Percentiles rank a stretch among this genome's conserved stretches.
Conservation (phyloP, 2,329 filamentous ascomycete species). For the Albophoma yamanashiensis region DNA sequence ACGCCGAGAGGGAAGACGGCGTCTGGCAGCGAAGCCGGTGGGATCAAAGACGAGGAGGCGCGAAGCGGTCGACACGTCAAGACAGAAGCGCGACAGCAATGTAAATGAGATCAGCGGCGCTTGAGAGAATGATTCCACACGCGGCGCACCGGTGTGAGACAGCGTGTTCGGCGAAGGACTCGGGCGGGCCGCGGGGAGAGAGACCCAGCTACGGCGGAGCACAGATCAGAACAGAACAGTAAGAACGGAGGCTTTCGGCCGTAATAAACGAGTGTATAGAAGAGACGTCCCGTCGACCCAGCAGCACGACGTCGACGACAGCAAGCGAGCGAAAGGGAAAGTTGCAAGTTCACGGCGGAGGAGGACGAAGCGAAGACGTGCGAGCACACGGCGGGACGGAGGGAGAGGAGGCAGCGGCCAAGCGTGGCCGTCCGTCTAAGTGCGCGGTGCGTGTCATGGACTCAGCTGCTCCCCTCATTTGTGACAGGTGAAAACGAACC, state of each 20-base stretch:
- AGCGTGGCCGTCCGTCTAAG: background rate
- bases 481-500: background rate
- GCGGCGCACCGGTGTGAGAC: background rate
- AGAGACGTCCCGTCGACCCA: background rate
- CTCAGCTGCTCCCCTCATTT: background rate
- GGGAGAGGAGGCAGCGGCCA: background rate
- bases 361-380: background rate
- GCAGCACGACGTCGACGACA: background rate
- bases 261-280: background rate
- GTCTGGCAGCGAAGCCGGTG: background rate
- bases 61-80: background rate
- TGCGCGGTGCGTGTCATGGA: background rate
- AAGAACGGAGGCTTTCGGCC: background rate
- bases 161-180: background rate
- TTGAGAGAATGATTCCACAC: background rate
- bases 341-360: background rate
- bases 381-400: background rate
- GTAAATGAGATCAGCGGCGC: conserved; percentile 1
- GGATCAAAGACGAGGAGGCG: background rate
- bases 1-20: background rate
- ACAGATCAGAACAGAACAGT: fast-evolving
- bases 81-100: background rate
- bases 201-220: background rate
- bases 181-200: background rate
- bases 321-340: background rate